Evolutionary conservation across 306 rosid genomes (phyloP).

Genomic region (Lupinus albus): DNA sequence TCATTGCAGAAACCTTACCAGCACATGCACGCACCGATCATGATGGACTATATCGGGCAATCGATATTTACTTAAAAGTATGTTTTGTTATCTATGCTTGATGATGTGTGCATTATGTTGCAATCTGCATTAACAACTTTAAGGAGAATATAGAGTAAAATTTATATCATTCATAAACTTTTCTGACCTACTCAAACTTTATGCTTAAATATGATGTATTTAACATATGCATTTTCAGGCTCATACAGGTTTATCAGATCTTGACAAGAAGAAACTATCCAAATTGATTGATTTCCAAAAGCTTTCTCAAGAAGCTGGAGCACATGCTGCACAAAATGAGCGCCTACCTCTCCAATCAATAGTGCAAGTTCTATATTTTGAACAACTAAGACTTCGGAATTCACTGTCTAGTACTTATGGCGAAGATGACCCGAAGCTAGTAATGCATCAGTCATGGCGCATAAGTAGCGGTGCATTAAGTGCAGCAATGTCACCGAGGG

Average conservation of each 20-base stretch:
- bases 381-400: slow-evolving; percentile 87
- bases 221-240: slow-evolving; percentile 61
- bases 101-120: neutral
- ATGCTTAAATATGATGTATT: slow-evolving; percentile 1
- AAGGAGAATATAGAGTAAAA: neutral
- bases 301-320: slow-evolving; percentile 96
- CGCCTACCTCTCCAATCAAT: slow-evolving; percentile 95
- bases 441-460: slow-evolving; percentile 91
- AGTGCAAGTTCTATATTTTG: slow-evolving; percentile 93
- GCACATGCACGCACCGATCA: slow-evolving; percentile 86
- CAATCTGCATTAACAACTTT: neutral
- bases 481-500: slow-evolving; percentile 98
- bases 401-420: slow-evolving; percentile 68
- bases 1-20: slow-evolving; percentile 87
- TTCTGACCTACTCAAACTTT: slow-evolving; percentile 6
- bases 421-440: slow-evolving; percentile 82
- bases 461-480: slow-evolving; percentile 95
- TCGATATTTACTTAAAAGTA: slow-evolving; percentile 88
- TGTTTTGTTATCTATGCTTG: slow-evolving; percentile 38
- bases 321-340: slow-evolving; percentile 99
- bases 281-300: slow-evolving; percentile 92
- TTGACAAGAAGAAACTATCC: slow-evolving; percentile 80
- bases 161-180: slow-evolving; percentile 8
- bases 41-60: slow-evolving; percentile 90
- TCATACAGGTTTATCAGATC: slow-evolving; percentile 81